Conservation (phyloP, 371 early-diverging fungal genomes). For the Saksenaea vasiformis region DNA sequence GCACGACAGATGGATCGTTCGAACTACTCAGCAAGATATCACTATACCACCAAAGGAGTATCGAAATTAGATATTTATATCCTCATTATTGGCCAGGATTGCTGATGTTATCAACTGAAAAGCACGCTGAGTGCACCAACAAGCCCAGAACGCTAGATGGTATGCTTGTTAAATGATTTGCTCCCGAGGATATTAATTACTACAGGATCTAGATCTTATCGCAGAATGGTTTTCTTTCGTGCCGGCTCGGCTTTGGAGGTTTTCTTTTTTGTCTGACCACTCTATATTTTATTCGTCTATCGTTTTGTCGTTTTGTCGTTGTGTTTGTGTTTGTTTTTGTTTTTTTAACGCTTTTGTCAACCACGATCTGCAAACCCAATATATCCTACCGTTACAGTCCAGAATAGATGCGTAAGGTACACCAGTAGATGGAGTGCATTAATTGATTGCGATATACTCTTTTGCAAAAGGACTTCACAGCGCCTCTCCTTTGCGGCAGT, state of each 20-base stretch:
- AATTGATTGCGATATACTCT: neutral
- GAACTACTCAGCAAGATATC: neutral
- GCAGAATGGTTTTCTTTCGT: slow-evolving; percentile 3
- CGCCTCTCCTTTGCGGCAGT: slow-evolving; percentile 3
- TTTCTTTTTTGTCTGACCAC: neutral
- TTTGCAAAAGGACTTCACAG: slow-evolving; percentile 1
- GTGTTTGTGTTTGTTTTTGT: too few species aligned
- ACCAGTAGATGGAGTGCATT: slow-evolving; percentile 4
- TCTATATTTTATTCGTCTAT: slow-evolving; percentile 4
- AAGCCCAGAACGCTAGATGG: slow-evolving; percentile 3
- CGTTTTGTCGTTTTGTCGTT: neutral
- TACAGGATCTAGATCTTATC: slow-evolving; percentile 1
- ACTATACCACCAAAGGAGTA: slow-evolving; percentile 3
- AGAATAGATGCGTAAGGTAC: slow-evolving; percentile 5
- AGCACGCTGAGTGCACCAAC: neutral
- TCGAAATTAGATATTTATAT: slow-evolving; percentile 4
- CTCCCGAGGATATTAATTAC: neutral
- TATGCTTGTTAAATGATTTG: slow-evolving; percentile 6
- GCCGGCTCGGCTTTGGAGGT: neutral
- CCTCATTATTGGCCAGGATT: slow-evolving; percentile 2
- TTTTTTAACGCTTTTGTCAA: neutral
- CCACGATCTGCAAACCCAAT: neutral
- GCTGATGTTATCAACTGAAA: neutral
- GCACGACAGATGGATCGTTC: slow-evolving; percentile 5
- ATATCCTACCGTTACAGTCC: slow-evolving; percentile 4